Evolutionary conservation across 345 rosid species (phyloP).

Genomic region (Balakata baccata): DNA sequence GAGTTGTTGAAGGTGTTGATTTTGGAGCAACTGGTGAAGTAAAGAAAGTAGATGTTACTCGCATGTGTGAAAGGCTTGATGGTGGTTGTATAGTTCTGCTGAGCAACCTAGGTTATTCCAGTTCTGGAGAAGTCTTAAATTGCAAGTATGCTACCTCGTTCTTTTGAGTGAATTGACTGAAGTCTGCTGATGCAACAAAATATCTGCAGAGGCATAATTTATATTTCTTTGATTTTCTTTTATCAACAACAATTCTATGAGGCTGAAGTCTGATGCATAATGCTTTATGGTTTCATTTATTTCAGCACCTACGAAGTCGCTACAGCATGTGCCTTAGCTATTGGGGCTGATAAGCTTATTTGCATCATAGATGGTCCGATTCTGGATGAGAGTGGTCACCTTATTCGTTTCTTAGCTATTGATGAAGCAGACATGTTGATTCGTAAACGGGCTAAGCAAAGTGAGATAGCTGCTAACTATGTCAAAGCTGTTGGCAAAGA

Average conservation of each 20-base stretch:
- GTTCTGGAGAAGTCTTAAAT: conserved; percentile 93
- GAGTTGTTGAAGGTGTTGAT: conserved; percentile 90
- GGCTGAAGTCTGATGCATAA: conserved; percentile 1
- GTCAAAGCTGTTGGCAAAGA: conserved; percentile 76
- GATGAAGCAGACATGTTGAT: conserved; percentile 86
- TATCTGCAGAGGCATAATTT: not conserved
- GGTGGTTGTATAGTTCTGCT: conserved; percentile 73
- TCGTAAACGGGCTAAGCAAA: conserved; percentile 77
- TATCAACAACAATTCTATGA: not conserved
- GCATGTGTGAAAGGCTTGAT: conserved; percentile 85
- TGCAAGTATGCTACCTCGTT: conserved; percentile 69
- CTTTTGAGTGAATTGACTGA: not conserved
- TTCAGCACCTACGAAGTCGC: conserved; percentile 97
- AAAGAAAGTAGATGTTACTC: conserved; percentile 78
- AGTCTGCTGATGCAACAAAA: not conserved
- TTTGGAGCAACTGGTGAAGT: conserved; percentile 96
- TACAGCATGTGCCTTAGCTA: conserved; percentile 94
- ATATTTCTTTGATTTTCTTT: not conserved
- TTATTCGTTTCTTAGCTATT: conserved; percentile 79
- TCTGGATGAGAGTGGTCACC: conserved; percentile 74
- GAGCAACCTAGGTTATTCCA: conserved; percentile 91
- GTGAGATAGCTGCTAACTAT: conserved; percentile 87
- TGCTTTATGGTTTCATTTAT: conserved; percentile 21
- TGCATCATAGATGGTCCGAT: conserved; percentile 88
- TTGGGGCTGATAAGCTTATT: conserved; percentile 94